Conservation (phyloP, 2,329 filamentous ascomycete genomes). For the Phialophora verrucosa region DNA sequence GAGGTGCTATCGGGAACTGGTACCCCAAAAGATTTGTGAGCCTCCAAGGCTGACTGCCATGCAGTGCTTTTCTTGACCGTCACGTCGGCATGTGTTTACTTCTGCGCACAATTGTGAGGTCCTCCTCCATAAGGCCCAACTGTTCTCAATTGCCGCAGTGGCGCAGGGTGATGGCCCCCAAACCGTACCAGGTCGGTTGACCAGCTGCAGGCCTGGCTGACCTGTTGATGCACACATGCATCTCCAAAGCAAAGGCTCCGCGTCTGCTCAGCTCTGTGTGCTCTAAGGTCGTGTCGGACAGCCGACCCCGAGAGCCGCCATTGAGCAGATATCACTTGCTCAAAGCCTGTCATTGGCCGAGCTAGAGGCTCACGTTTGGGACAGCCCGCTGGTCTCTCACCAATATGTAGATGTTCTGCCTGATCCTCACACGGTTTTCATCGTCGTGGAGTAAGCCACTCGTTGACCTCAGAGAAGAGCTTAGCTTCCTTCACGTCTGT, state of each 20-base stretch:
- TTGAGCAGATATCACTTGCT: not conserved
- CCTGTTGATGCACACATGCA: not conserved
- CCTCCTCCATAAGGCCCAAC: not conserved
- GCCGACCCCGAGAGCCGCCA: not conserved
- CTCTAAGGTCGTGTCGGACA: not conserved
- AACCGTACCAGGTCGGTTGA: not conserved
- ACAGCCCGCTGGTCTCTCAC: not conserved
- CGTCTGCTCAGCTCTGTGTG: not conserved
- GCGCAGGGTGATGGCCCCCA: not conserved
- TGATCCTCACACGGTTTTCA: conserved; percentile 14
- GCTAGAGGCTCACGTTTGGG: not conserved
- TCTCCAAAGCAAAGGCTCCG: not conserved
- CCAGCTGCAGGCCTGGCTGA: not conserved
- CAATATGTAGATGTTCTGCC: not conserved
- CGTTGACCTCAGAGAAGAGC: conserved; percentile 64
- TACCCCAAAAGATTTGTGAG: not conserved
- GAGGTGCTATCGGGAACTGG: not conserved
- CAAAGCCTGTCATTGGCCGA: not conserved
- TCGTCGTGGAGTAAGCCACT: conserved; percentile 56
- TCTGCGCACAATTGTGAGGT: not conserved
- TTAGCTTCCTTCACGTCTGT: conserved; percentile 59
- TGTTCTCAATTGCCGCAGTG: not conserved
- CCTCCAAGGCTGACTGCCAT: not conserved
- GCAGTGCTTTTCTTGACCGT: not conserved
- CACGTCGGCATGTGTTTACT: not conserved